Conservation (phyloP, 1,139 yeast genomes). For the Geotrichum histeridarum region DNA sequence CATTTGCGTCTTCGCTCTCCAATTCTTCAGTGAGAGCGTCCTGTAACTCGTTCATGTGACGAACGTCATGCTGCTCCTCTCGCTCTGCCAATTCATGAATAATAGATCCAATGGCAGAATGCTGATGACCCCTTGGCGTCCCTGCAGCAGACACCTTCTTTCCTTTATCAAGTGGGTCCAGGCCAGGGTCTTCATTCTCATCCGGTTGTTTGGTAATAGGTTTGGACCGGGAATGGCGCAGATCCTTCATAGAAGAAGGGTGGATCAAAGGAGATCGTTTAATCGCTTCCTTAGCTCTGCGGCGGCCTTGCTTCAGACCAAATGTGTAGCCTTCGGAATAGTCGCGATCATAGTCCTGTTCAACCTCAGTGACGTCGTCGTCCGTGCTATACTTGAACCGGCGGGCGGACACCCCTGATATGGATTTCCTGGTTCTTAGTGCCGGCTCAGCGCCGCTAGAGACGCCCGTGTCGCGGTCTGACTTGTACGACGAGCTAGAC, state of each 20-base stretch:
- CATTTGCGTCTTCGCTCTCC: constrained; percentile 30
- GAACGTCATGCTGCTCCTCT: constrained; percentile 17
- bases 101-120: constrained; percentile 3
- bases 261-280: constrained; percentile 7
- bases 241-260: constrained; percentile 5
- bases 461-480: constrained; percentile 4
- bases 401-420: constrained; percentile 13
- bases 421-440: not conserved
- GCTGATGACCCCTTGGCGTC: not conserved
- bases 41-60: not conserved
- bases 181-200: not conserved
- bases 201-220: not conserved
- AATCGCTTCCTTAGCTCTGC: constrained; percentile 16
- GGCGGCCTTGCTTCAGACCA: constrained; percentile 47
- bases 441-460: not conserved
- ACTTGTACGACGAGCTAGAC: constrained; percentile 7
- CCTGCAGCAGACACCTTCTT: not conserved
- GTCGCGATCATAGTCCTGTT: constrained; percentile 54
- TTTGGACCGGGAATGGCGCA: not conserved
- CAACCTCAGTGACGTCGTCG: constrained; percentile 64
- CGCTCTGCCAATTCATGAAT: constrained; percentile 13
- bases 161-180: constrained; percentile 5
- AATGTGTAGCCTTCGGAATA: constrained; percentile 70
- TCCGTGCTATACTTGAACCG: constrained; percentile 47
- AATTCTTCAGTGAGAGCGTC: constrained; percentile 2